Evolutionary conservation across 176 grass and related monocot genomes (phyloP).

Genomic region (Carex myosuroides): DNA sequence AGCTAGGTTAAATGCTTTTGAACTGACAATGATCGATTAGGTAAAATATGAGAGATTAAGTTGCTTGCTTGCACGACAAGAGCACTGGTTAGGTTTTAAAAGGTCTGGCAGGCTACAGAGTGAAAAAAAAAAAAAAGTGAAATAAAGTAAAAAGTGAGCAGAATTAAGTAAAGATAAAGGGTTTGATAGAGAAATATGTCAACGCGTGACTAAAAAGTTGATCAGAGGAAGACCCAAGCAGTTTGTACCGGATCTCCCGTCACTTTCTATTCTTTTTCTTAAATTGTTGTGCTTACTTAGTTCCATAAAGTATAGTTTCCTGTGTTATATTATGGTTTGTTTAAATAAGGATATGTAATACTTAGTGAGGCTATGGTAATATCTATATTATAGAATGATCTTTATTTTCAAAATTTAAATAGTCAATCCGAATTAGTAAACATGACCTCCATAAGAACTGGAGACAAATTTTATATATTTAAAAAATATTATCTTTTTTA

Average conservation of each 20-base stretch:
- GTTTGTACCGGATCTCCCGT: conserved; percentile 26
- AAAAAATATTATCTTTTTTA: too few relatives aligned
- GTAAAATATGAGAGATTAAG: conserved; percentile 5
- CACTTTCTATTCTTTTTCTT: conserved; percentile 24
- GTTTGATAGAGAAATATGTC: conserved; percentile 35
- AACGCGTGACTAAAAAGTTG: conserved; percentile 76
- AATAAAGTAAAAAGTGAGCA: conserved; percentile 8
- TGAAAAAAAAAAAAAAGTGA: neutral
- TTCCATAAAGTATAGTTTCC: neutral
- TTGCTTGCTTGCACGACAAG: conserved; percentile 19
- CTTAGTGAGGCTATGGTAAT: too few relatives aligned
- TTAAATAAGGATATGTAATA: neutral
- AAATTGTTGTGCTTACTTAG: conserved; percentile 38
- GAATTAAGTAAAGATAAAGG: conserved; percentile 30
- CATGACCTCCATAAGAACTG: too few relatives aligned
- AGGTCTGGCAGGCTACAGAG: neutral
- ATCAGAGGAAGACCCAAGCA: conserved; percentile 15
- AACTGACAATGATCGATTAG: conserved; percentile 20
- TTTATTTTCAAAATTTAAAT: too few relatives aligned
- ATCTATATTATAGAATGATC: too few relatives aligned
- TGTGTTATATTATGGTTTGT: neutral
- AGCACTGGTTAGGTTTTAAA: conserved; percentile 8
- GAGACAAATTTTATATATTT: too few relatives aligned
- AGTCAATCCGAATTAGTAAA: too few relatives aligned
- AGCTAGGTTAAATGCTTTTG: neutral